Evolutionary conservation across 2,329 filamentous ascomycete species (phyloP).

Genomic region (Anthostomella pinea): DNA sequence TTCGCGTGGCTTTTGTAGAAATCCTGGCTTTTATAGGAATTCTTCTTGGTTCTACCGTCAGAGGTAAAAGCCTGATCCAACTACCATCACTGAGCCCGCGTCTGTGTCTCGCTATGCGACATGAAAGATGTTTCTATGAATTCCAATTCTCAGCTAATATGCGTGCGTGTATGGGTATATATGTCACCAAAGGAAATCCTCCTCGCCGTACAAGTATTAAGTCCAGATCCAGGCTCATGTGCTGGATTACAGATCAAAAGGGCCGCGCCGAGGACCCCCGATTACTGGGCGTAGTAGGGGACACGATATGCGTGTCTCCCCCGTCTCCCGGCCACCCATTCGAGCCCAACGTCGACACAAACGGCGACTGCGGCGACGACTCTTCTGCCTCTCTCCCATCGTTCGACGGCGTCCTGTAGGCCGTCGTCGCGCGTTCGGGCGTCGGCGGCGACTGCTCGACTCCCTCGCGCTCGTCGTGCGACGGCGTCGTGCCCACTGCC

Average conservation of each 20-base stretch:
- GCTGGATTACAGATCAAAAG: too few species aligned
- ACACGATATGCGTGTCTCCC: slow-evolving; percentile 23
- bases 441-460: slow-evolving; percentile 10
- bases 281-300: slow-evolving; percentile 26
- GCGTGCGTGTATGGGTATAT: too few species aligned
- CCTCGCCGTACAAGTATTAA: too few species aligned
- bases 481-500: slow-evolving; percentile 10
- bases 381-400: slow-evolving; percentile 13
- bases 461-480: slow-evolving; percentile 10
- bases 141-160: too few species aligned
- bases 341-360: slow-evolving; percentile 26
- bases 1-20: background rate
- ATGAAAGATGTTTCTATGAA: too few species aligned
- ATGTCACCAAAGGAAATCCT: too few species aligned
- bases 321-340: slow-evolving; percentile 19
- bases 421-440: slow-evolving; percentile 12
- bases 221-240: too few species aligned
- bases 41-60: too few species aligned
- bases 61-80: too few species aligned
- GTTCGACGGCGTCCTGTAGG: slow-evolving; percentile 8
- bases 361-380: slow-evolving; percentile 22
- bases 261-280: too few species aligned
- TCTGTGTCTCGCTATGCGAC: too few species aligned
- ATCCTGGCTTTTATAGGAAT: background rate
- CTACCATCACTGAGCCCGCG: too few species aligned